Base-by-base conservation (phyloP, 169 alveolate genomes). In the Plasmodium blacklocki region DNA sequence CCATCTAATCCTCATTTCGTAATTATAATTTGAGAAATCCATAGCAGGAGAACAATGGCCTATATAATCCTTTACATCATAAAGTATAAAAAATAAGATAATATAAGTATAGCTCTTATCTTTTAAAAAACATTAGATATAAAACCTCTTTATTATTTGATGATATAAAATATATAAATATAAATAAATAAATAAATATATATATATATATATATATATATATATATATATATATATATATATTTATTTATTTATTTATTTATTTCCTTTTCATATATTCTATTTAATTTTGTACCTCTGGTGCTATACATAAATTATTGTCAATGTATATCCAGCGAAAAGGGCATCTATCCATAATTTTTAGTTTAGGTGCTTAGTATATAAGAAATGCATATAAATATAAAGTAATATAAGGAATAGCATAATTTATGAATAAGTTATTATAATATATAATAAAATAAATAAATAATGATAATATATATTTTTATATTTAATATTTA, bases 21-120 rank as follows among this genome's bases (percentile, higher is more conserved):
- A 67, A 58, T 80, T 88, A 67, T 88, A 56, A 56, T 76, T 88
- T 19, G 93, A 45, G 21, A 94, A 88, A 63, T 92, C 93, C 89
- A 89, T 63, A 18, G 93, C 93, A n/a, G 96, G 96, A 18, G 96
- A 83, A 89, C 96, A 93, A 15, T 64, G 85, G 11, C 95, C 95
- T 58, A 70, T 71, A 32, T 92, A 92, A 14, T 86, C 89, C 96
- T 93, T 75, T 49, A 43, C 4, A 54, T 15, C 47, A 39, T 39
- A 39, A 39, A 39, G 5, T 39, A 39, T 39, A 39, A 39, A 39
- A 39, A 52, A 18, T 70, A 6, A 63, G 26, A 19, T 45, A 19
- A 54, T 39, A 32, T 7, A 6, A 59, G 21, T 29, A 29, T 29
- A 52, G 11, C 4, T 21, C 43, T 14, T 73, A 50, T 49, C 15